Percentiles rank a stretch among this genome's conserved stretches.
Conservation (phyloP, 2,329 filamentous ascomycete species). For the Claviceps pazoutovae region DNA sequence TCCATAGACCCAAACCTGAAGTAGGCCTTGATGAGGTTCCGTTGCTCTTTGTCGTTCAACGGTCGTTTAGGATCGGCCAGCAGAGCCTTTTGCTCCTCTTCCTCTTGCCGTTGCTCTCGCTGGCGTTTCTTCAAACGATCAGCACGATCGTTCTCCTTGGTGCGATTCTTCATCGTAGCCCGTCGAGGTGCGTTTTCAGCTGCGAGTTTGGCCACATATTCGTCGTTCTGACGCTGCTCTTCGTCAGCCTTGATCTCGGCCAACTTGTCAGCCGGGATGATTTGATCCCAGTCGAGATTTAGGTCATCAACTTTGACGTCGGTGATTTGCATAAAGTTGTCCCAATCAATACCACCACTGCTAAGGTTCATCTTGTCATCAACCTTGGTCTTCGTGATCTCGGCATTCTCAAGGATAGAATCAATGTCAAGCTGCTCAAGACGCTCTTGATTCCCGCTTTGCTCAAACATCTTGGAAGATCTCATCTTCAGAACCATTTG, state of each 20-base stretch:
- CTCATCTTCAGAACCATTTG: constrained; percentile 92
- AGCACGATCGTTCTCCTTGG: constrained; percentile 46
- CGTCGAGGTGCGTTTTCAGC: constrained; percentile 75
- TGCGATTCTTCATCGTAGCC: constrained; percentile 47
- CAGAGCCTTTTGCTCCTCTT: constrained; percentile 60
- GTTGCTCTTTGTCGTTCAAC: constrained; percentile 81
- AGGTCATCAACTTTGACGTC: constrained; percentile 86
- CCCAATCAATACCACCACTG: constrained; percentile 70
- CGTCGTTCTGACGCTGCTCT: constrained; percentile 67
- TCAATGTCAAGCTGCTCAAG: constrained; percentile 96
- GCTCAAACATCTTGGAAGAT: constrained; percentile 98
- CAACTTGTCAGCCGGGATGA: constrained; percentile 87
- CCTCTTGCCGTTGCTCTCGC: constrained; percentile 50
- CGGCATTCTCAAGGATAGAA: constrained; percentile 88
- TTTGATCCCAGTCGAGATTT: constrained; percentile 87
- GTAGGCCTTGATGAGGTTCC: constrained; percentile 80
- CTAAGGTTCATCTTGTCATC: constrained; percentile 84
- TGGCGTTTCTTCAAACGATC: constrained; percentile 55
- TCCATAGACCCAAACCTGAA: constrained; percentile 84
- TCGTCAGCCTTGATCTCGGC: constrained; percentile 83
- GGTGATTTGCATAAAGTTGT: constrained; percentile 95
- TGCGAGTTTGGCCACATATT: constrained; percentile 67
- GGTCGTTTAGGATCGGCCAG: constrained; percentile 77
- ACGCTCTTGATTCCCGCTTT: constrained; percentile 90
- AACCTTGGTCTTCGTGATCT: constrained; percentile 92